A percentile compares a stretch with the other conserved stretches of the same genome.
phyloP scores from a whole-genome alignment of 306 rosid species.

The Lathyrus tuberosus region DNA sequence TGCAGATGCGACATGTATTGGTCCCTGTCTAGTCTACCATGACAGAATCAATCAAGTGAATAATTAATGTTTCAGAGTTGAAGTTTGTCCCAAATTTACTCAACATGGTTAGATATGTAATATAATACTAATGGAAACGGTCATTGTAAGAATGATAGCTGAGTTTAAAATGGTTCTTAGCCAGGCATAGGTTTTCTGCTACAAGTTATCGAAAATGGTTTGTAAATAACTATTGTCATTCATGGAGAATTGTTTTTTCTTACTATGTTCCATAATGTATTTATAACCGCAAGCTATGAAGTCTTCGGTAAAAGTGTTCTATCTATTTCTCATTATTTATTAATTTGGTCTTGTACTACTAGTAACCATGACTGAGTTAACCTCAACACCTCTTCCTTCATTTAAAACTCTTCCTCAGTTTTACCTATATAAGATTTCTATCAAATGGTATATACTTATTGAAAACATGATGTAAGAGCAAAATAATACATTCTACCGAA shows the following conservation, averaged over 20 bases:
- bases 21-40: slow-evolving; percentile 7
- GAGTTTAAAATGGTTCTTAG: slow-evolving; percentile 15
- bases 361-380: too few relatives aligned
- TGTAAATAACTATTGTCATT: neutral
- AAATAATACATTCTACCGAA: too few relatives aligned
- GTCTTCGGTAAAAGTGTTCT: too few relatives aligned
- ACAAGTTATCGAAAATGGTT: neutral
- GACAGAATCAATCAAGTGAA: slow-evolving; percentile 30
- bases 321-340: too few relatives aligned
- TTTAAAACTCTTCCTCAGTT: too few relatives aligned
- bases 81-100: slow-evolving; percentile 18
- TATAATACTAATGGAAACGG: slow-evolving; percentile 3
- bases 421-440: too few relatives aligned
- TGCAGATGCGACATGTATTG: slow-evolving; percentile 16
- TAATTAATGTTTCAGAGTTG: slow-evolving; percentile 19
- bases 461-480: too few relatives aligned
- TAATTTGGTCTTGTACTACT: too few relatives aligned
- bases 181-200: slow-evolving; percentile 8
- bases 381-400: too few relatives aligned
- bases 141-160: slow-evolving; percentile 14
- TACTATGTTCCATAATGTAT: neutral
- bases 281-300: neutral
- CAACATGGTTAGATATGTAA: slow-evolving; percentile 10
- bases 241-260: neutral
- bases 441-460: too few relatives aligned